Conservation (phyloP, 108 stramenopile species). For the Pseudonitzschia delicatissima region DNA sequence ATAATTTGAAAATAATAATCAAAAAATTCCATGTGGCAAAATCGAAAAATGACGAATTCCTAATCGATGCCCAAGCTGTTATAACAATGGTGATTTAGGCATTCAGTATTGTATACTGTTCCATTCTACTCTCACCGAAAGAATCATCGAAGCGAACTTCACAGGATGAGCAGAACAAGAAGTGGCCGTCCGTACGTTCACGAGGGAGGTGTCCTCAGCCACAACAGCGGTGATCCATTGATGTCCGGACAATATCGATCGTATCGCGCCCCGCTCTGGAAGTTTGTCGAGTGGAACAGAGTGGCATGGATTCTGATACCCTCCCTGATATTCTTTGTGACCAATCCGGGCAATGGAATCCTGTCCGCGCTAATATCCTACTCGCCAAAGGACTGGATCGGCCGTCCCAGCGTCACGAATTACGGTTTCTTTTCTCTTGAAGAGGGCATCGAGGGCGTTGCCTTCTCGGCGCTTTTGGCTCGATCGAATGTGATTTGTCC, state of each 20-base stretch:
- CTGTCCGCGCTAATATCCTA: neutral
- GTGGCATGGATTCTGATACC: neutral
- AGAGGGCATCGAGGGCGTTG: constrained; percentile 7
- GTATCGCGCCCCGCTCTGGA: neutral
- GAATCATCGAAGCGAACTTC: too few relatives aligned
- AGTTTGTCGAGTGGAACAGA: constrained; percentile 13
- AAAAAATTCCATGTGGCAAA: too few relatives aligned
- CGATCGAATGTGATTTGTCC: neutral
- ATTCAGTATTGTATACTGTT: too few relatives aligned
- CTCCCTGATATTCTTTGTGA: neutral
- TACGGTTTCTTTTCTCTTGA: constrained; percentile 10
- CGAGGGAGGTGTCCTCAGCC: constrained; percentile 1
- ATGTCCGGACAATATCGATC: neutral
- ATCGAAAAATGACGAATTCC: too few relatives aligned
- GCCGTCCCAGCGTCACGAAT: neutral
- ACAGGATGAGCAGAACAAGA: too few relatives aligned
- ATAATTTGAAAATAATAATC: too few relatives aligned
- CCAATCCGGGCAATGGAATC: constrained; percentile 22
- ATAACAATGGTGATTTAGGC: too few relatives aligned
- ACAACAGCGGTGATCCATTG: neutral
- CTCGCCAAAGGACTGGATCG: neutral
- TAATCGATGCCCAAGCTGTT: too few relatives aligned
- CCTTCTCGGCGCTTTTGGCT: neutral
- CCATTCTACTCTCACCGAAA: too few relatives aligned
- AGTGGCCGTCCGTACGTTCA: too few relatives aligned